Evolutionary conservation across 2,329 filamentous ascomycete genomes (phyloP).

Genomic region (Neofusicoccum umdonicola): DNA sequence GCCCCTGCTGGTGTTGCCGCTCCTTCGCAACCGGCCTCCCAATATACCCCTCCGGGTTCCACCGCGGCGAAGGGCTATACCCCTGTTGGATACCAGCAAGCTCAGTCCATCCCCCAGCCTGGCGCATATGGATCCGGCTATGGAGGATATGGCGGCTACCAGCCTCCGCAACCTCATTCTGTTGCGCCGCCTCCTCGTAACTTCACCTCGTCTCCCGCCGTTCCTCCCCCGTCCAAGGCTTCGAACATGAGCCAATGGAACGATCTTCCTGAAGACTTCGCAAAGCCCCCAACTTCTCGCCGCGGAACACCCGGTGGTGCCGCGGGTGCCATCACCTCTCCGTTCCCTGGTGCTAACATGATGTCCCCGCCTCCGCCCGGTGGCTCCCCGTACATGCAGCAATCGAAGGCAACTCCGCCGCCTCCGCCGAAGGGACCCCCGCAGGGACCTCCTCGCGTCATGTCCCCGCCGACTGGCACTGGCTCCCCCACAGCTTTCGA

Average conservation of each 20-base stretch:
- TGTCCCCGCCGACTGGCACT: conserved; percentile 61
- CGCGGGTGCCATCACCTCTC: conserved; percentile 65
- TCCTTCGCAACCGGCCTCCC: conserved; percentile 33
- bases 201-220: conserved; percentile 62
- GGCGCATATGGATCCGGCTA: conserved; percentile 35
- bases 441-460: conserved; percentile 60
- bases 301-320: conserved; percentile 68
- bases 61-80: conserved; percentile 44
- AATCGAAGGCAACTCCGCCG: conserved; percentile 65
- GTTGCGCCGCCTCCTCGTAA: conserved; percentile 64
- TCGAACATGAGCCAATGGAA: conserved; percentile 86
- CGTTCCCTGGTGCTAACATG: conserved; percentile 64
- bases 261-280: conserved; percentile 76
- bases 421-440: conserved; percentile 75
- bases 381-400: conserved; percentile 57
- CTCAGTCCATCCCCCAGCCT: conserved; percentile 29
- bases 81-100: conserved; percentile 54
- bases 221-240: conserved; percentile 65
- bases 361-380: conserved; percentile 55
- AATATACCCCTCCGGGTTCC: conserved; percentile 31
- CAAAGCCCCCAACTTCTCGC: conserved; percentile 58
- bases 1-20: conserved; percentile 33
- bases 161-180: conserved; percentile 41
- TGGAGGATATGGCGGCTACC: conserved; percentile 36
- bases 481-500: conserved; percentile 44